Conservation (phyloP, 805 yeast genomes). For the Tetrapisispora pingtungensis region DNA sequence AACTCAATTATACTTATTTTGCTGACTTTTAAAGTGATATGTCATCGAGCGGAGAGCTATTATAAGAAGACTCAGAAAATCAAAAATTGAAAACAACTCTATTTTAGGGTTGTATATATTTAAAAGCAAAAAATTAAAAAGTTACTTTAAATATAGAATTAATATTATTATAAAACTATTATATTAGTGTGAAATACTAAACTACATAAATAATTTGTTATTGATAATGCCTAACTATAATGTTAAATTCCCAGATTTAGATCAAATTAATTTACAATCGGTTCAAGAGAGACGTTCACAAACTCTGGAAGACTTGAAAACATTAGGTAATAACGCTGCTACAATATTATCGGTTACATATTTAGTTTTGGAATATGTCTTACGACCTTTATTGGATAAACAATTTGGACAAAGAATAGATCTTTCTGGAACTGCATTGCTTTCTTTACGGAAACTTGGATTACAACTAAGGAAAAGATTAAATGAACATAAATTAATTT, state of each 20-base stretch:
- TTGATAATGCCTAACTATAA: neutral
- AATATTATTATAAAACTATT: too few species aligned
- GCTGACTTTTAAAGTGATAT: too few species aligned
- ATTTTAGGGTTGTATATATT: too few species aligned
- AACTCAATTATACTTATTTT: too few species aligned
- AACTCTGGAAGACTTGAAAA: slow-evolving; percentile 13
- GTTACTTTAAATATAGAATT: too few species aligned
- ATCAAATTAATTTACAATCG: slow-evolving; percentile 6
- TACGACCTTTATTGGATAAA: slow-evolving; percentile 34
- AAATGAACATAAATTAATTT: slow-evolving; percentile 29
- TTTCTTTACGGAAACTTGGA: slow-evolving; percentile 25
- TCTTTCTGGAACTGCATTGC: slow-evolving; percentile 23
- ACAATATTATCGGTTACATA: slow-evolving; percentile 15
- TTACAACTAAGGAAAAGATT: slow-evolving; percentile 16
- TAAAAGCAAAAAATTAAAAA: too few species aligned
- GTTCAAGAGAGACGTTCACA: slow-evolving; percentile 18
- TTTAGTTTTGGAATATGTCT: slow-evolving; percentile 10
- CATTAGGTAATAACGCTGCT: slow-evolving; percentile 25
- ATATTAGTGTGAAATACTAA: too few species aligned
- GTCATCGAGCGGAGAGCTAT: too few species aligned
- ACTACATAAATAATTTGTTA: too few species aligned
- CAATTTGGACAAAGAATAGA: slow-evolving; percentile 34
- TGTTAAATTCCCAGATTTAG: neutral
- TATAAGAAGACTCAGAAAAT: too few species aligned
- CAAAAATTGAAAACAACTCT: too few species aligned